phyloP scores from a whole-genome alignment of 805 yeast genomes.

The Saccharomycopsis babjevae region DNA sequence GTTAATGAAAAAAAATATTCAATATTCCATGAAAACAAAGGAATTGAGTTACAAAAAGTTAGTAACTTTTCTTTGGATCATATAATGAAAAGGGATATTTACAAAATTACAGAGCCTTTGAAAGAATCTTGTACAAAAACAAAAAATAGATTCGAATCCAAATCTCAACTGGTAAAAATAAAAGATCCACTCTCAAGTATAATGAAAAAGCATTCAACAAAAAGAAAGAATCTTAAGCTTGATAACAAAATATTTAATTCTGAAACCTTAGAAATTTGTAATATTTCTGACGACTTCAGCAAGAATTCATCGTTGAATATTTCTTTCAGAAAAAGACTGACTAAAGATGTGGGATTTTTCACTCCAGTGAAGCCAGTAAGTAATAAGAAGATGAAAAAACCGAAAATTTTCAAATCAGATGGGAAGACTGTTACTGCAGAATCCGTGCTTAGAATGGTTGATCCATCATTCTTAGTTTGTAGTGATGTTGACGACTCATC shows the following conservation, averaged over 20 bases:
- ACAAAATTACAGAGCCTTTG: constrained; percentile 11
- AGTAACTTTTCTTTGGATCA: constrained; percentile 5
- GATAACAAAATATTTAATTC: constrained; percentile 7
- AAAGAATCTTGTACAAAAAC: constrained; percentile 3
- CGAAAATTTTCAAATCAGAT: constrained; percentile 18
- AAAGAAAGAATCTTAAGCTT: constrained; percentile 7
- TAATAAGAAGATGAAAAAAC: constrained; percentile 16
- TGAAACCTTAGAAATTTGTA: constrained; percentile 9
- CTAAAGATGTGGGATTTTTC: constrained; percentile 9
- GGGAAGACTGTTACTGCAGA: constrained; percentile 19
- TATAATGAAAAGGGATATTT: constrained; percentile 9
- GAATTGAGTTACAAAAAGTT: not conserved
- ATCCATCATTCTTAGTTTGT: constrained; percentile 15
- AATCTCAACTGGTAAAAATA: not conserved
- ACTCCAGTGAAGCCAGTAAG: constrained; percentile 3
- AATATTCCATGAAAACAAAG: not conserved
- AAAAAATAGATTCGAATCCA: not conserved
- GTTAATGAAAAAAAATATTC: constrained; percentile 12
- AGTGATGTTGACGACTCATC: constrained; percentile 18
- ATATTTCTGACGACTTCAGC: not conserved
- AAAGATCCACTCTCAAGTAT: constrained; percentile 12
- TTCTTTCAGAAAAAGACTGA: constrained; percentile 5
- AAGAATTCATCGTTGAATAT: constrained; percentile 11
- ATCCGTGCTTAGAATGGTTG: constrained; percentile 18
- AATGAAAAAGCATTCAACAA: constrained; percentile 4